Evolutionary conservation across 1,284 basidiomycete genomes (phyloP).

Genomic region (Kwoniella shivajii): DNA sequence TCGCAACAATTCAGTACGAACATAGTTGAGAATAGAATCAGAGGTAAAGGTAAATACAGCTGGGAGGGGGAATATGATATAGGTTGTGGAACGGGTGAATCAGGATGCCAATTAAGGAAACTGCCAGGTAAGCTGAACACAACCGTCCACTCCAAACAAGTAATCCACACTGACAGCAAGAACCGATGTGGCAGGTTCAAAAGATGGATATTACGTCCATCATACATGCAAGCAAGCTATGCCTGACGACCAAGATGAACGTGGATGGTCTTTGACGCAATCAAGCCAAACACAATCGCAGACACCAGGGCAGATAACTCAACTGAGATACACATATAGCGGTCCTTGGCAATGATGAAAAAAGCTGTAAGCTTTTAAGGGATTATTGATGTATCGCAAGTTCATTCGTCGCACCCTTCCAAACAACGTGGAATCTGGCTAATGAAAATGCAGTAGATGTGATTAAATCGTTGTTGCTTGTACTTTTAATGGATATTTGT

Average conservation of each 20-base stretch:
- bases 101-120: slow-evolving; percentile 10
- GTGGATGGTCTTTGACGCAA: slow-evolving; percentile 3
- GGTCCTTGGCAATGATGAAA: neutral
- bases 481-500: too few species aligned
- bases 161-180: too few species aligned
- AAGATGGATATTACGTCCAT: slow-evolving; percentile 18
- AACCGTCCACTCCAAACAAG: too few species aligned
- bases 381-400: too few species aligned
- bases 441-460: too few species aligned
- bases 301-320: neutral
- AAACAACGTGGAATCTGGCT: too few species aligned
- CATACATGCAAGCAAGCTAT: slow-evolving; percentile 14
- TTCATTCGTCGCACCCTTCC: too few species aligned
- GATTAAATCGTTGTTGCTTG: too few species aligned
- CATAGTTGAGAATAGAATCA: slow-evolving; percentile 28
- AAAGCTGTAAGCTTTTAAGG: neutral
- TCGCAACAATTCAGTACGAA: slow-evolving; percentile 18
- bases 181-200: slow-evolving; percentile 11
- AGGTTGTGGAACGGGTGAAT: slow-evolving; percentile 11
- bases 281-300: neutral
- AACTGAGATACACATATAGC: too few species aligned
- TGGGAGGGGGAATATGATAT: slow-evolving; percentile 34
- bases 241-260: neutral
- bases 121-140: slow-evolving; percentile 11
- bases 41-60: slow-evolving; percentile 32